Evolutionary conservation across 2,329 filamentous ascomycete species (phyloP).

Genomic region (Diaporthe sp.): DNA sequence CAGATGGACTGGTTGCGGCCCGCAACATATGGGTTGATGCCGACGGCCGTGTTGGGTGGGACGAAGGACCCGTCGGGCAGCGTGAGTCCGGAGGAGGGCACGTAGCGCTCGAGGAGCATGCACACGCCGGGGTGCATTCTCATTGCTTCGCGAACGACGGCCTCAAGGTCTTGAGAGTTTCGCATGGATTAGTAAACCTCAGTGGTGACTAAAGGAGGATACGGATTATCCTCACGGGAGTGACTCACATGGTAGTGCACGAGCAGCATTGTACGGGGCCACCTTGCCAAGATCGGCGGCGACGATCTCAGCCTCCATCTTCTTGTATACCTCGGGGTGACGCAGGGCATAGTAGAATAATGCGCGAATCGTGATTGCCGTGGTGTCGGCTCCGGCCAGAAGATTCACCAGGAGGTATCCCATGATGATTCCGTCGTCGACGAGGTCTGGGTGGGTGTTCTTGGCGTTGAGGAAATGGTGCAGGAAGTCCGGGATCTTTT

Average conservation of each 20-base stretch:
- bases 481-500: constrained; percentile 43
- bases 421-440: background rate
- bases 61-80: constrained; percentile 47
- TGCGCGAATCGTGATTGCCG: background rate
- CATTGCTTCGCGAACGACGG: constrained; percentile 62
- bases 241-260: constrained; percentile 43
- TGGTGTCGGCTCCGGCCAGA: background rate
- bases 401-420: background rate
- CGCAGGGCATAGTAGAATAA: background rate
- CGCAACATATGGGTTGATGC: constrained; percentile 25
- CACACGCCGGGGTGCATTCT: constrained; percentile 60
- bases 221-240: background rate
- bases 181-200: too few species aligned
- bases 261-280: constrained; percentile 38
- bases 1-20: constrained; percentile 26
- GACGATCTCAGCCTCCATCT: constrained; percentile 33
- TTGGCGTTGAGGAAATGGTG: constrained; percentile 49
- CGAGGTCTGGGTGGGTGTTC: constrained; percentile 43
- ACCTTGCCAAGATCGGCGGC: constrained; percentile 20
- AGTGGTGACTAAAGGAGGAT: too few species aligned
- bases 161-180: constrained; percentile 51
- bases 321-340: background rate
- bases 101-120: constrained; percentile 60
- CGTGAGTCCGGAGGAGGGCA: constrained; percentile 52
- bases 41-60: constrained; percentile 13